phyloP scores from a whole-genome alignment of 352 stramenopile genomes.

The Pythium grandisporangium region DNA sequence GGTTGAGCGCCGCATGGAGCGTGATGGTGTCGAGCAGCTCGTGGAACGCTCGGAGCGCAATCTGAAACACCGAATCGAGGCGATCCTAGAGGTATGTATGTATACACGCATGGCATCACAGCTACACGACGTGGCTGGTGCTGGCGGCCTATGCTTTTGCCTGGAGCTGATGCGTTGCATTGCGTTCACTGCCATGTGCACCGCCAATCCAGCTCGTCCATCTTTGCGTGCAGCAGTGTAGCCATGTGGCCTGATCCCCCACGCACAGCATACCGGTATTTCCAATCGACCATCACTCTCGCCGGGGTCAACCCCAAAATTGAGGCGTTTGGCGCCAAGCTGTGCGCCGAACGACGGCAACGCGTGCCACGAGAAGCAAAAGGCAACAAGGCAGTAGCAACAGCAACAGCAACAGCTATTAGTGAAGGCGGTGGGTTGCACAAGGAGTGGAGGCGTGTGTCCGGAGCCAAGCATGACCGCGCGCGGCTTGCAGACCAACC shows the following conservation, averaged over 20 bases:
- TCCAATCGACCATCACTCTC: conserved; percentile 1
- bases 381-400: no score
- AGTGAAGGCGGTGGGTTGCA: no score
- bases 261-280: no score
- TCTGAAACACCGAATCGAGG: conserved; percentile 38
- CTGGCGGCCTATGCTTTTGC: no score
- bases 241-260: no score
- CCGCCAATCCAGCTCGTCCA: conserved; percentile 10
- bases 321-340: no score
- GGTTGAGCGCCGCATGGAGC: conserved; percentile 21
- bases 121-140: no score
- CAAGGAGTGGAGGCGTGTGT: no score
- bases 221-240: conserved; percentile 12
- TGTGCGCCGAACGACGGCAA: conserved; percentile 1
- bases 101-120: no score
- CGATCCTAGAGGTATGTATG: conserved; percentile 32
- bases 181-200: neutral
- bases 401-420: no score
- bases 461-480: no score
- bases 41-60: conserved; percentile 29
- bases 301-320: neutral
- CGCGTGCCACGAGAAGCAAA: no score
- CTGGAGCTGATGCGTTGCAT: neutral
- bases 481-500: neutral
- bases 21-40: conserved; percentile 22